A percentile compares a stretch with the other conserved stretches of the same genome.
Evolutionary conservation across 305 asterid genomes (phyloP).

Genomic region (Fraxinus dipetala): DNA sequence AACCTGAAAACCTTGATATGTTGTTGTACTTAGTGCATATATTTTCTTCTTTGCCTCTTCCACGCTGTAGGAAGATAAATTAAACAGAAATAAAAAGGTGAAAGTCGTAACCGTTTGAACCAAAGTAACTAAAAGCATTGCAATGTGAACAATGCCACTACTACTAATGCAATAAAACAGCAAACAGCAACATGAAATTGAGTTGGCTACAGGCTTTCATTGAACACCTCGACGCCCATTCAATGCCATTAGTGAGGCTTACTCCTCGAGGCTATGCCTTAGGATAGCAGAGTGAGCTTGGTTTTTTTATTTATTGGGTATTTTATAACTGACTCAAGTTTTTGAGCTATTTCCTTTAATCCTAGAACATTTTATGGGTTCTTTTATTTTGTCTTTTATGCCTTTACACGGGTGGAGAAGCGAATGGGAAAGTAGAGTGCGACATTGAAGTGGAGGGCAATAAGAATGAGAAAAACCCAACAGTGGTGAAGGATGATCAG

Average conservation of each 20-base stretch:
- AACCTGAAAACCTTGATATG: constrained; percentile 86
- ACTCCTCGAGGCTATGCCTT: neutral
- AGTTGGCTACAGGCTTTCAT: neutral
- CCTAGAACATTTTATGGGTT: neutral
- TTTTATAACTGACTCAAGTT: neutral
- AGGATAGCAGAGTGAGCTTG: neutral
- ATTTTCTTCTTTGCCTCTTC: constrained; percentile 94
- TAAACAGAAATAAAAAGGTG: neutral
- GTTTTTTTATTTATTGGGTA: neutral
- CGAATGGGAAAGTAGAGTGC: neutral
- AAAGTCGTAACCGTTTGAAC: neutral
- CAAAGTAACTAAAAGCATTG: neutral
- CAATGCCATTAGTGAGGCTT: neutral
- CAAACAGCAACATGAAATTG: neutral
- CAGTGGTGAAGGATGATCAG: neutral
- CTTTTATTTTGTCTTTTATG: neutral
- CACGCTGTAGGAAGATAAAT: constrained; percentile 45
- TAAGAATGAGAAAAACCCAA: neutral
- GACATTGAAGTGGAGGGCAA: neutral
- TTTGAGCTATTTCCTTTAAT: neutral
- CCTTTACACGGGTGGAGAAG: neutral
- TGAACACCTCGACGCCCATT: neutral
- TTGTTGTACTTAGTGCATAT: constrained; percentile 86
- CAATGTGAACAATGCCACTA: constrained; percentile 3
- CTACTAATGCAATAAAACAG: neutral